A percentile compares a stretch with the other conserved stretches of the same genome.
These are phyloP conservation scores for Saccharomycopsis sp. DNA, from an alignment of 805 yeast species.

Conservation along the genomic window DNA sequence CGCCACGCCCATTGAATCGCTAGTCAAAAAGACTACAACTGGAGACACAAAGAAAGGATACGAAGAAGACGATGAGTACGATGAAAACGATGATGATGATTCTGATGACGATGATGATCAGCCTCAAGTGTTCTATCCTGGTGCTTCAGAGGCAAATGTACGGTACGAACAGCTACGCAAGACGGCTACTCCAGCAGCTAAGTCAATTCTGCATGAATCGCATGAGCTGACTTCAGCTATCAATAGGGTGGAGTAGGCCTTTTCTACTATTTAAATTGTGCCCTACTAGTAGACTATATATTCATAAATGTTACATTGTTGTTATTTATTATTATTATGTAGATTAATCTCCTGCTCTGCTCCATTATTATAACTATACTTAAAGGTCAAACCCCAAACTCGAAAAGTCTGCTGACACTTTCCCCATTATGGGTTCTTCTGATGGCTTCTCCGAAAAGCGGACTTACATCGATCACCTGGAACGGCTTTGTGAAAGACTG, in stretches of 20 bases:
- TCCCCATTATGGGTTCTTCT: conserved; percentile 97
- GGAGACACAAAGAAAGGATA: neutral
- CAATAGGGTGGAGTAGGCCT: neutral
- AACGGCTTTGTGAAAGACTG: conserved; percentile 48
- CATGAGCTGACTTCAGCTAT: neutral
- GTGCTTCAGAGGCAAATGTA: neutral
- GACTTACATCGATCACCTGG: conserved; percentile 81
- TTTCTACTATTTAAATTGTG: no score
- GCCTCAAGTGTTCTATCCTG: conserved; percentile 2
- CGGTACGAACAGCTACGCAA: neutral
- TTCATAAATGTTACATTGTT: no score
- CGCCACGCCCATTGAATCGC: neutral
- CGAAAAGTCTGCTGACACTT: conserved; percentile 87
- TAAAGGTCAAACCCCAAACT: conserved; percentile 49
- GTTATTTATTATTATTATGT: no score
- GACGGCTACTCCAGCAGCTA: conserved; percentile 2
- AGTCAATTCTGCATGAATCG: neutral
- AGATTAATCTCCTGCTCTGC: neutral
- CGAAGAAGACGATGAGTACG: conserved; percentile 5
- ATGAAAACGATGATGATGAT: conserved; percentile 10
- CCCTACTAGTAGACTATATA: no score
- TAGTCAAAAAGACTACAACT: neutral
- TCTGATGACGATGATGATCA: conserved; percentile 9
- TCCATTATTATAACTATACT: neutral
- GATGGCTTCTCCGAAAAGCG: conserved; percentile 89